Evolutionary conservation across 2,329 filamentous ascomycete genomes (phyloP), one percentile per base, ranked within the genome.

Genomic region (Mariannaea sp.): DNA sequence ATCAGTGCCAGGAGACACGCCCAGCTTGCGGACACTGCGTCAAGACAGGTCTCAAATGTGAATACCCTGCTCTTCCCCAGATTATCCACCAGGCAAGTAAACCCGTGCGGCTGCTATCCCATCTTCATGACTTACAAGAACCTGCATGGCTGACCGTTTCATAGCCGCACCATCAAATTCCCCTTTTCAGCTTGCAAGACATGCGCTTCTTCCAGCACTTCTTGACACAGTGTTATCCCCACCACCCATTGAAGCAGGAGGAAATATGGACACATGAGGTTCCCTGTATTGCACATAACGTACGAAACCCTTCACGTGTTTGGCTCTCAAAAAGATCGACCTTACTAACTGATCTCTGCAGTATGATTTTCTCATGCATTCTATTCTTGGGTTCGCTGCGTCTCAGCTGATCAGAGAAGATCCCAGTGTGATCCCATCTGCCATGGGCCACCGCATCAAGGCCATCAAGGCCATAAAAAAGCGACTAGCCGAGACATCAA

Each of bases 141-240:
- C n/a, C 14, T 26, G 24, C 4, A 13, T 22, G 8, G 26, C 49
- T 61, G 30, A 53, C 32, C 41, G 7, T 20, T 9, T 14, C 12
- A 10, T 58, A 83, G 79, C 80, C 81, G n/a, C 78, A 80, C 56
- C 72, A 79, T 58, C 80, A 81, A 57, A 76, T 82, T n/a, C 81
- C 80, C 3, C 68, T 84, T 0, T 85, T 86, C 65, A 83, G 76
- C 46, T 62, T 85, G 50, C 79, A 83, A 43, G 85, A 88, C 61
- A 86, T 88, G 84, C 80, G 84, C 30, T 80, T 87, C 66, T 88
- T 88, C 61, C 85, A 88, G 66, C 83, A 88, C 67, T 88, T 87
- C 59, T 70, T 88, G 13, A 71, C 80, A 22, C 75, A 78, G 29
- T 85, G 82, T 59, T 84, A 83, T 62, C 86, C 86, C 2, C 80